Evolutionary conservation across 2,329 filamentous ascomycete genomes (phyloP).

Genomic region (Cladosporium velox): DNA sequence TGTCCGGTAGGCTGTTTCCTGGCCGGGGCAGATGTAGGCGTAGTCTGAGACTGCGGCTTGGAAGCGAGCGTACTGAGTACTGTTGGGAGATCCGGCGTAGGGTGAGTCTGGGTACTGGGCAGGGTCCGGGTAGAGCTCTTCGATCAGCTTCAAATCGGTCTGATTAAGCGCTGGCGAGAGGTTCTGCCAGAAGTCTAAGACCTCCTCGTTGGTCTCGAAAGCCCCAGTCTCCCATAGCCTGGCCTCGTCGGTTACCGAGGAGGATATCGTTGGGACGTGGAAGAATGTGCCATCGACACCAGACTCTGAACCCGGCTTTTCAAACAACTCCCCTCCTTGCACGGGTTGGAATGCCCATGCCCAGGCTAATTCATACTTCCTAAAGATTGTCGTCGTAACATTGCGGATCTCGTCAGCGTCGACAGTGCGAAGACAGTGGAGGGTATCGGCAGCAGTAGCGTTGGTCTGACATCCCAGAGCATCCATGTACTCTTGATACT

Average conservation of each 20-base stretch:
- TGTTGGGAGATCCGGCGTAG: constrained; percentile 42
- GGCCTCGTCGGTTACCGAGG: constrained; percentile 71
- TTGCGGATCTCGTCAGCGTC: constrained; percentile 40
- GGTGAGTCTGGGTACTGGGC: constrained; percentile 42
- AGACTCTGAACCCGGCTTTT: constrained; percentile 41
- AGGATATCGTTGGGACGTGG: constrained; percentile 65
- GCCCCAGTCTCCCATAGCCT: constrained; percentile 60
- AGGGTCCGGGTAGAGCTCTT: constrained; percentile 64
- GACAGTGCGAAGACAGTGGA: constrained; percentile 46
- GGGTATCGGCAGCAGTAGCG: constrained; percentile 36
- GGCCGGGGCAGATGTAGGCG: constrained; percentile 64
- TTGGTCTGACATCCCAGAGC: constrained; percentile 39
- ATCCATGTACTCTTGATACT: constrained; percentile 47
- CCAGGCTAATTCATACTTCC: constrained; percentile 49
- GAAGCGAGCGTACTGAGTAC: constrained; percentile 45
- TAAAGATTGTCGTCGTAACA: constrained; percentile 47
- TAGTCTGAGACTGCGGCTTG: constrained; percentile 65
- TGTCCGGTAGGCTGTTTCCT: constrained; percentile 57
- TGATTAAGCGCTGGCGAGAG: constrained; percentile 61
- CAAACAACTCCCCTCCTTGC: constrained; percentile 63
- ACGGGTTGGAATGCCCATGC: constrained; percentile 69
- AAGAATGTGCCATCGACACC: constrained; percentile 44
- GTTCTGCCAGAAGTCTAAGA: constrained; percentile 60
- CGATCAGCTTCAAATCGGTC: constrained; percentile 56
- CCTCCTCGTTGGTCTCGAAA: constrained; percentile 53